Evolutionary conservation across 768 basidiomycete species (phyloP), one percentile per base, ranked within the genome.

Genomic region (Lactarius akahatsu): DNA sequence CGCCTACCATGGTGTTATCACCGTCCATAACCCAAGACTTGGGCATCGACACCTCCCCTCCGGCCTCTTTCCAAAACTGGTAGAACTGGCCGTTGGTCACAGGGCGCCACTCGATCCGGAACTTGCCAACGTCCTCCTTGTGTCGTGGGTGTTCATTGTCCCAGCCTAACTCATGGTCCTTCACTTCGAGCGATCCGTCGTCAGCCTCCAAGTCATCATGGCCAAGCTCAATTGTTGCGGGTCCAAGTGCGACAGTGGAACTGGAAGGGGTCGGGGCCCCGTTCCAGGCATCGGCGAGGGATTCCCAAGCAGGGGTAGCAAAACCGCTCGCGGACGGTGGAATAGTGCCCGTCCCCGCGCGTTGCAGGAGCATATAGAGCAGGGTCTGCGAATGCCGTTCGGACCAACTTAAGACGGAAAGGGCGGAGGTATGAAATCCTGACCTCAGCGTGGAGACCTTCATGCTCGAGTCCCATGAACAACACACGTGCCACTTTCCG

Each of bases 401-500:
- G 65, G 4, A 28, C 52, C 41, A 59, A 28, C 55, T 18, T 38
- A 32, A 52, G 9, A 34, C 11, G 23, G 4, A 59, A n/a, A n/a
- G 1, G 36, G 6, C 18, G 15, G 6, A 23, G 40, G 13, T 28
- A n/a, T 9, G 28, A 8, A 56, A 41, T 28, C 7, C 72, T 59
- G 70, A 85, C 85, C 81, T 98, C 97, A 3, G 83, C 81, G 73
- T 98, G 96, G 75, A 92, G 80, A 5, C 85, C 91, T 74, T 98
- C 94, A 71, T 98, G 96, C 76, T 96, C 94, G 62, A 84, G 86
- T 0, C 91, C 90, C 89, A 98, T 94, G 78, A 89, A 94, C 18
- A 98, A 78, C 3, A 94, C 90, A 56, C 96, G 82, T 4, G 83
- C 92, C 8, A 89, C 76, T 73, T 83, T 88, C 59, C 90, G 84